phyloP scores from a whole-genome alignment of 2,329 filamentous ascomycete species.

The Elsinoe batatas region DNA sequence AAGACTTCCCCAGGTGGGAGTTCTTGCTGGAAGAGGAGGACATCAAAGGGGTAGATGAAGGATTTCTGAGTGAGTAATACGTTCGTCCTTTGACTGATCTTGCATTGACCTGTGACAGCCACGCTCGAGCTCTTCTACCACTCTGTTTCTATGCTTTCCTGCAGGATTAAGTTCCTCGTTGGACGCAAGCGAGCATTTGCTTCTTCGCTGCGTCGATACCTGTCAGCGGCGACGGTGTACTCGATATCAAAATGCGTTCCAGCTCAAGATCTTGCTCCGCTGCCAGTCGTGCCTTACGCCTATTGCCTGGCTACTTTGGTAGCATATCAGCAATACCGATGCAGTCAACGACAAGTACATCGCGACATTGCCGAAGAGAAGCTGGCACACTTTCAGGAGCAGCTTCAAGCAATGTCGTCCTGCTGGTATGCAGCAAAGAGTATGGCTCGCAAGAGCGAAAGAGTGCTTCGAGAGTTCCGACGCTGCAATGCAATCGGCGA shows the following conservation, averaged over 20 bases:
- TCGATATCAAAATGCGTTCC: slow-evolving; percentile 41
- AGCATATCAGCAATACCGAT: slow-evolving; percentile 47
- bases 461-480: slow-evolving; percentile 14
- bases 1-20: slow-evolving; percentile 12
- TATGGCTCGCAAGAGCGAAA: slow-evolving; percentile 14
- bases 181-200: slow-evolving; percentile 38
- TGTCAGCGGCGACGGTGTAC: slow-evolving; percentile 45
- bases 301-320: slow-evolving; percentile 47
- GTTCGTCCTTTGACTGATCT: slow-evolving; percentile 30
- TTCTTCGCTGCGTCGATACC: slow-evolving; percentile 45
- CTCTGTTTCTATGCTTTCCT: slow-evolving; percentile 47
- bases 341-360: slow-evolving; percentile 9
- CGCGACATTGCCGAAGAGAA: slow-evolving; percentile 15
- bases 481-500: slow-evolving; percentile 8
- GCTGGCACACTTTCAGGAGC: slow-evolving; percentile 14
- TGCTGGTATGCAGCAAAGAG: slow-evolving; percentile 14
- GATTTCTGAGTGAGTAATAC: slow-evolving; percentile 35
- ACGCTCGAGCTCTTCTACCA: slow-evolving; percentile 49
- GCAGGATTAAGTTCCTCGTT: slow-evolving; percentile 38
- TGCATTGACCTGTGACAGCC: slow-evolving; percentile 25
- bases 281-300: slow-evolving; percentile 48
- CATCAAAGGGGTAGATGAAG: slow-evolving; percentile 39
- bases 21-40: slow-evolving; percentile 18
- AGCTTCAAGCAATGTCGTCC: slow-evolving; percentile 13
- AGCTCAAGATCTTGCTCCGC: slow-evolving; percentile 37